These are phyloP conservation scores for Carnegiea gigantea DNA, from an alignment of 179 eudicot genomes.

Conservation along the genomic window DNA sequence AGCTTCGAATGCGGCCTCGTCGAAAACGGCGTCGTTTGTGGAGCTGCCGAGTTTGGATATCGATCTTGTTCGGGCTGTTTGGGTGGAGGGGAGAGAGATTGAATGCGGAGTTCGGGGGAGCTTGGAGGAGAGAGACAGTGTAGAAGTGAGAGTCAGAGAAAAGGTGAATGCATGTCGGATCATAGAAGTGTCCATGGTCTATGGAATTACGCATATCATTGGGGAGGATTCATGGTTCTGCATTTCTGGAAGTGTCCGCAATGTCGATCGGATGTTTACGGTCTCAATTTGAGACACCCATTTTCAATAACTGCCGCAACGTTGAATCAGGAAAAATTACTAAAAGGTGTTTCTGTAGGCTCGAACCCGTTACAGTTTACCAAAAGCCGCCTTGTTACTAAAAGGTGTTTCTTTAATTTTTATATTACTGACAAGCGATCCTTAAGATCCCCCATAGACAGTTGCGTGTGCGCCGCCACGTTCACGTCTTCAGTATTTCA, in stretches of 20 bases:
- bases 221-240: background rate
- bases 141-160: background rate
- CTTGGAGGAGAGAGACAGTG: constrained; percentile 19
- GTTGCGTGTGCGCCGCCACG: no score
- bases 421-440: no score
- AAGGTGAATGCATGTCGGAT: background rate
- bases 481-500: no score
- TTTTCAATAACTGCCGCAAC: no score
- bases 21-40: constrained; percentile 40
- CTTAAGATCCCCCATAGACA: no score
- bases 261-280: background rate
- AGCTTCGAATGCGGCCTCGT: constrained; percentile 69
- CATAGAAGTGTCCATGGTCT: constrained; percentile 2
- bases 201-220: background rate
- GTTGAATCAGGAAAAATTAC: no score
- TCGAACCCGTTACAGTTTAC: no score
- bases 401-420: no score
- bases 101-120: constrained; percentile 12
- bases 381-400: no score
- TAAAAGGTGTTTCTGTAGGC: no score
- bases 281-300: background rate
- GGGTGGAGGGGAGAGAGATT: background rate
- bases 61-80: background rate
- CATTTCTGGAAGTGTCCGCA: background rate
- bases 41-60: constrained; percentile 29